Conservation (phyloP, 2,329 filamentous ascomycete genomes). For the Diaporthe vaccinii region DNA sequence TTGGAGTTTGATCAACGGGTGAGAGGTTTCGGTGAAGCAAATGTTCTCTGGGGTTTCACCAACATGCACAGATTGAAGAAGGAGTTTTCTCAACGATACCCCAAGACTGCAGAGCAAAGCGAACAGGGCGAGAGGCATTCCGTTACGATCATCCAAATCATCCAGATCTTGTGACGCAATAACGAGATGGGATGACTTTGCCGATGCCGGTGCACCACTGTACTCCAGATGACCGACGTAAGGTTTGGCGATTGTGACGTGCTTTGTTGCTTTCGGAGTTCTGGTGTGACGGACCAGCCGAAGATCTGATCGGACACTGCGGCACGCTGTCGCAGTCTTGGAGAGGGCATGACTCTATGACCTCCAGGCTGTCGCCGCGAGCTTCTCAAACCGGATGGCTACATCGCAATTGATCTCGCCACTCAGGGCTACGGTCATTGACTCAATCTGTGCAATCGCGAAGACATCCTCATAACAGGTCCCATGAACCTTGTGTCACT, state of each 20-base stretch:
- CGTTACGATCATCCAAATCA: neutral
- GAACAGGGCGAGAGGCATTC: neutral
- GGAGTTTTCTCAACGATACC: no score
- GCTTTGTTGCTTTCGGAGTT: no score
- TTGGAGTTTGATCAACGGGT: conserved; percentile 18
- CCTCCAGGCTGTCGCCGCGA: no score
- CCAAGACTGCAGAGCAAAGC: neutral
- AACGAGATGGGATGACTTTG: neutral
- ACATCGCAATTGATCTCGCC: neutral
- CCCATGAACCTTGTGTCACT: neutral
- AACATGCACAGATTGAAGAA: neutral
- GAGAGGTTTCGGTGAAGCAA: neutral
- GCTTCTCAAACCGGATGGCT: neutral
- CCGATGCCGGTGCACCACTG: neutral
- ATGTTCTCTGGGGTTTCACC: neutral
- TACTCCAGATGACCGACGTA: neutral
- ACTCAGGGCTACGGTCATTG: neutral
- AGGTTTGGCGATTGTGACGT: neutral
- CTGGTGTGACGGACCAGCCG: neutral
- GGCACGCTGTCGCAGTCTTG: neutral
- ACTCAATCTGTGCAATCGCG: neutral
- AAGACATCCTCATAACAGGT: neutral
- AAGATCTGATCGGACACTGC: neutral
- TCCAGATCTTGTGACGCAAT: neutral
- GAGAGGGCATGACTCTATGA: neutral